A percentile compares a stretch with the other conserved stretches of the same genome.
Evolutionary conservation across 1,139 yeast species (phyloP).

Genomic region (Candida frijolesensis): DNA sequence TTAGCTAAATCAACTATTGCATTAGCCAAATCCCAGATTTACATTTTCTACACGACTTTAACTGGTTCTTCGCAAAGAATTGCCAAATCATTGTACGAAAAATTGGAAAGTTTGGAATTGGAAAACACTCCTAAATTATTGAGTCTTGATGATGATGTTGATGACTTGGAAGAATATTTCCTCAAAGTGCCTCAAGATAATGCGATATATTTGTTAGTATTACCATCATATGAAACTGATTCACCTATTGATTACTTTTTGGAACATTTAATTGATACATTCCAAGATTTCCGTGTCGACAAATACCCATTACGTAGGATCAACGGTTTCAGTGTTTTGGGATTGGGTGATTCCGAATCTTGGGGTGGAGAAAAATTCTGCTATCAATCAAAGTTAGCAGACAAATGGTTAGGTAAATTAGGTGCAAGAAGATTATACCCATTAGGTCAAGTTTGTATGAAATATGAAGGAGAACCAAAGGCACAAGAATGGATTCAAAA

Average conservation of each 20-base stretch:
- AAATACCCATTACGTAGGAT: conserved; percentile 70
- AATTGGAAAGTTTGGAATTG: conserved; percentile 35
- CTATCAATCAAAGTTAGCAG: conserved; percentile 79
- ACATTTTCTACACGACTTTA: conserved; percentile 78
- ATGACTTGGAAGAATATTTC: conserved; percentile 83
- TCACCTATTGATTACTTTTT: conserved; percentile 88
- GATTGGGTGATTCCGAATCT: conserved; percentile 84
- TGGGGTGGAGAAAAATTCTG: conserved; percentile 82
- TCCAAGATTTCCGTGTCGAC: conserved; percentile 83
- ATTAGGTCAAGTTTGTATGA: conserved; percentile 82
- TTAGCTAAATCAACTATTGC: conserved; percentile 35
- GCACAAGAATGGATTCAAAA: conserved; percentile 69
- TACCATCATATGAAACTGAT: conserved; percentile 92
- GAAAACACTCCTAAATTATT: conserved; percentile 52
- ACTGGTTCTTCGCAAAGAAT: conserved; percentile 80
- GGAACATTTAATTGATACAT: conserved; percentile 78
- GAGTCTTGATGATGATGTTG: conserved; percentile 78
- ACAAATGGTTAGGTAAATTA: conserved; percentile 73
- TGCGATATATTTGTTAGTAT: conserved; percentile 68
- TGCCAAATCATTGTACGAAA: conserved; percentile 53
- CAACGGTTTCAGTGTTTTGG: conserved; percentile 82
- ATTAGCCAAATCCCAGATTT: conserved; percentile 48
- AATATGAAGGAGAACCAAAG: conserved; percentile 62
- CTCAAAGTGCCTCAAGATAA: conserved; percentile 57
- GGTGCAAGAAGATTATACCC: conserved; percentile 89